Base-by-base conservation (phyloP, 1,284 basidiomycete genomes). In the Caloboletus firmus region DNA sequence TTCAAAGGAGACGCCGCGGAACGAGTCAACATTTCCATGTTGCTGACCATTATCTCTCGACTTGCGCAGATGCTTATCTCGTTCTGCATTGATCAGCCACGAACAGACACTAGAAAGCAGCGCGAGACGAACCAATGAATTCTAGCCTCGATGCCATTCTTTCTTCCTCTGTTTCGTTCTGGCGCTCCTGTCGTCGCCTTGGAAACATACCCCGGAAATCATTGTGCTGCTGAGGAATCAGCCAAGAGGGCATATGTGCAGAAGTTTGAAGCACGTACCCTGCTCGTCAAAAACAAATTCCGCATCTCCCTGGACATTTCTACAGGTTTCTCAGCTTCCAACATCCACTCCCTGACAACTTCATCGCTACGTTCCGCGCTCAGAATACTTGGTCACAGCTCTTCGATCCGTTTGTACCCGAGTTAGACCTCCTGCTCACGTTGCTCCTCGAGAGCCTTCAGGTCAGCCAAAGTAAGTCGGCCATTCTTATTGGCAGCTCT, bases 281-380 rank as follows among this genome's bases (percentile, higher is more conserved):
- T 73, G 39, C 85, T 85, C 9, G 87, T 85, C 58, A 87, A 79
- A 66, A 96, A 98, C 59, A 98, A 70, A 56, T 85, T 84, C 61
- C 87, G 81, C 11, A 93, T 95, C 73, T 93, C 85, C 45, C 95
- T 79, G 73, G 95, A 98, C 64, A 85, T 87, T 60, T 97, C 93
- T 15, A 97, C 80, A 46, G 98, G 77, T 55, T 85, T 89, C 49
- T 55, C 56, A 0, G 94, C 93, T 61, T 93, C 85, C 26, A 88
- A 70, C 56, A 97, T 76, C 89, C 95, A 98, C 59, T 85, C 80
- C 45, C 78, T 74, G 52, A 78, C 76, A 1, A 78, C 74, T 26
- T 76, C 77, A 7, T 72, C 74, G 12, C 70, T 71, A 22, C 64
- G 69, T 11, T 54, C 63, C 8, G 51, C 59, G 22, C 54, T 58